Conservation (phyloP, 148 eudicot genomes). For the Vaccinium darrowii region DNA sequence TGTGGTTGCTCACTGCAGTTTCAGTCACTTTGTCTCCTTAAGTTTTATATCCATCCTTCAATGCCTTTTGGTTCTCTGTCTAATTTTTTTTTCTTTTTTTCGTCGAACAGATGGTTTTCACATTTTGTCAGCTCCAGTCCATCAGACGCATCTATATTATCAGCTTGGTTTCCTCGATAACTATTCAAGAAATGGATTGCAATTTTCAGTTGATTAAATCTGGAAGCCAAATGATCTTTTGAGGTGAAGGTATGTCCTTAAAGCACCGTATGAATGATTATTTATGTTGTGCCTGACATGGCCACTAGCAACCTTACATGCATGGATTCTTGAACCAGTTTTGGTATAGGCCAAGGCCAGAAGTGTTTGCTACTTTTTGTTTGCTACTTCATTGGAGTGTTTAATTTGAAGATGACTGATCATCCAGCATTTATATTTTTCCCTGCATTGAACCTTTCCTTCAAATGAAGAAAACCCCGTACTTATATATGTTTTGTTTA, state of each 20-base stretch:
- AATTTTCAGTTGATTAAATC: background rate
- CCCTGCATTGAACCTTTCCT: background rate
- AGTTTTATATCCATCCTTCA: background rate
- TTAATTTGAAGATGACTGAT: background rate
- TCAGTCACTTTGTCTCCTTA: background rate
- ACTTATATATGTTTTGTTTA: background rate
- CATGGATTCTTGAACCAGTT: background rate
- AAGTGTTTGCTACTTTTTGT: background rate
- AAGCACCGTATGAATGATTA: background rate
- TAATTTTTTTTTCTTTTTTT: background rate
- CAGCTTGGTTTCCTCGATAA: background rate
- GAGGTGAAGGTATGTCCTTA: background rate
- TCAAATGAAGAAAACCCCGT: background rate
- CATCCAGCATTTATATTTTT: background rate
- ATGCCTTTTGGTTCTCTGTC: background rate
- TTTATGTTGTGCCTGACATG: background rate
- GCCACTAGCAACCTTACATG: background rate
- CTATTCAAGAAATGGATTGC: background rate
- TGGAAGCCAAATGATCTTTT: background rate
- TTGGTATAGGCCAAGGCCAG: background rate
- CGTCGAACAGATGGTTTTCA: background rate
- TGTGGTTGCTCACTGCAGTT: background rate
- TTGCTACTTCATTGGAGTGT: too few relatives aligned
- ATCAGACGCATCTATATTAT: background rate
- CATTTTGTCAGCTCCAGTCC: background rate